These are phyloP conservation scores for Desmodesmus armatus DNA, from an alignment of 139 green algal species.

Conservation along the genomic window DNA sequence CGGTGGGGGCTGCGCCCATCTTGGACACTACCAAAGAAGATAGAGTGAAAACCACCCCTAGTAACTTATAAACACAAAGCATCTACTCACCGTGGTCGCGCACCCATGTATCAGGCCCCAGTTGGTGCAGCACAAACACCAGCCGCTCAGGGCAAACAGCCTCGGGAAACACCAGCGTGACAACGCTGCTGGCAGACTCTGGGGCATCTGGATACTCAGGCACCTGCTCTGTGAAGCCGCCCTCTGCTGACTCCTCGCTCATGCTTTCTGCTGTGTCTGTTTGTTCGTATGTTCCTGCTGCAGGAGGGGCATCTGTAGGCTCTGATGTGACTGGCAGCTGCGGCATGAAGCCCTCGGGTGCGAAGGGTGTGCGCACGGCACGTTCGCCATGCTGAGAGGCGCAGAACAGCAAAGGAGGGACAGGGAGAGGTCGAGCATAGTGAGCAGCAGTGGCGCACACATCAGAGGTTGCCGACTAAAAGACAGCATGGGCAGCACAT, in stretches of 20 bases:
- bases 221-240: not conserved
- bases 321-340: not conserved
- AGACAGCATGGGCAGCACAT: no score
- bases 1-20: no score
- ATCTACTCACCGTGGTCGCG: constrained; percentile 73
- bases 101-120: constrained; percentile 67
- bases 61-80: no score
- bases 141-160: constrained; percentile 61
- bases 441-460: no score
- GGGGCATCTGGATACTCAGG: not conserved
- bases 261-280: not conserved
- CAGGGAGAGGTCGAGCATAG: not conserved
- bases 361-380: constrained; percentile 74
- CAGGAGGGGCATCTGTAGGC: not conserved
- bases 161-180: constrained; percentile 63
- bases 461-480: no score
- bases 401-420: not conserved
- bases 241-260: not conserved
- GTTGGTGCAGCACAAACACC: constrained; percentile 75
- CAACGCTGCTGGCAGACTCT: not conserved
- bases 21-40: no score
- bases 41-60: no score
- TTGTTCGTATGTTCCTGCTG: not conserved
- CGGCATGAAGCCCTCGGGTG: constrained; percentile 32
- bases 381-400: constrained; percentile 59